A percentile compares a stretch with the other conserved stretches of the same genome.
Evolutionary conservation across 2,329 filamentous ascomycete species (phyloP).

Genomic region (Colletotrichum cuscutae): DNA sequence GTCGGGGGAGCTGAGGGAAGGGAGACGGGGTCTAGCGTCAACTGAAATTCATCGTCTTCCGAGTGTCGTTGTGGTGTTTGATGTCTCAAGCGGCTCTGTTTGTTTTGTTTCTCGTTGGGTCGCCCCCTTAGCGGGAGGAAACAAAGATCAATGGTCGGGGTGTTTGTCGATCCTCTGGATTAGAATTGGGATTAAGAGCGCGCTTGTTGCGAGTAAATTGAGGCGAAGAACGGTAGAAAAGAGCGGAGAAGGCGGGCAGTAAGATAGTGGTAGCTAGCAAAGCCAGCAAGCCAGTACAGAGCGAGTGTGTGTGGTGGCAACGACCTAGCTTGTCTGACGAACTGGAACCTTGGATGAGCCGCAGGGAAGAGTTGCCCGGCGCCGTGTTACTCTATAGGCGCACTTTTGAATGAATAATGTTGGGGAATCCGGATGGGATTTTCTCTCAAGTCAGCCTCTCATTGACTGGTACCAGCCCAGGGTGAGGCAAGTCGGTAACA

Average conservation of each 20-base stretch:
- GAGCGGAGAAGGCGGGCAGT: conserved; percentile 6
- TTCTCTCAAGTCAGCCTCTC: not conserved
- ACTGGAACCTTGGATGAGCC: not conserved
- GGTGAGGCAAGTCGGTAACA: conserved; percentile 5
- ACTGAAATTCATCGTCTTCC: conserved; percentile 20
- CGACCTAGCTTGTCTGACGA: not conserved
- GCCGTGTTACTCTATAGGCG: not conserved
- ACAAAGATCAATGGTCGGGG: conserved; percentile 22
- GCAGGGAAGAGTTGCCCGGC: not conserved
- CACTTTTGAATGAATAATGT: conserved; percentile 18
- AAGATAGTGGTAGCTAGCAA: not conserved
- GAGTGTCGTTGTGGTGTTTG: not conserved
- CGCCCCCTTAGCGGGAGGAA: not conserved
- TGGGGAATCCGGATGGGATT: conserved; percentile 6
- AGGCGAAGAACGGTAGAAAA: not conserved
- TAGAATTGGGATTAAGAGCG: conserved; percentile 6
- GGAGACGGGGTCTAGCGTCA: conserved; percentile 5
- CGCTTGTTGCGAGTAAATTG: conserved; percentile 21
- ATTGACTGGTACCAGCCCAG: conserved; percentile 20
- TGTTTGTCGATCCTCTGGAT: conserved; percentile 26
- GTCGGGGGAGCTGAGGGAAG: not conserved
- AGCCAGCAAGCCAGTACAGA: not conserved
- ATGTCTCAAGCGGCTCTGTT: not conserved
- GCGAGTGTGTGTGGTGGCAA: not conserved
- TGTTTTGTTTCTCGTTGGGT: conserved; percentile 18